Conservation (phyloP, 73 alveolate genomes). For the Tetrahymena malaccensis region DNA sequence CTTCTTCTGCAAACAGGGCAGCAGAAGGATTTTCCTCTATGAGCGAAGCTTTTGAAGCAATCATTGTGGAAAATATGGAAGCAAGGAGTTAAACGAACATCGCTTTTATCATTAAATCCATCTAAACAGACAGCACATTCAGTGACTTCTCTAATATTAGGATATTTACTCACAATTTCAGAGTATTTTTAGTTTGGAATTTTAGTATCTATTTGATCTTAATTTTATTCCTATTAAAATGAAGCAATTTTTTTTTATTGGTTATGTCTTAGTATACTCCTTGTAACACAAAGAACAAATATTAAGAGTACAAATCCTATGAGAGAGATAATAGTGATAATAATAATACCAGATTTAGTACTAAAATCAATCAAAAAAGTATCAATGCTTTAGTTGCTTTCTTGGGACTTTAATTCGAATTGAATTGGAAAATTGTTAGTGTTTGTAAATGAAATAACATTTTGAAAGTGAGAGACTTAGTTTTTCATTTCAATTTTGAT, state of each 20-base stretch:
- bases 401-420: not conserved
- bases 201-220: not conserved
- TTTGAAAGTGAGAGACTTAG: not conserved
- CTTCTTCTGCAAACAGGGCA: not conserved
- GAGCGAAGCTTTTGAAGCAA: not conserved
- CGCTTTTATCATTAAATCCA: not conserved
- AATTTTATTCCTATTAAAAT: not conserved
- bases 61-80: not conserved
- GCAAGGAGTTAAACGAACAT: not conserved
- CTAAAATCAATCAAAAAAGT: not conserved
- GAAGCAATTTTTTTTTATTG: not conserved
- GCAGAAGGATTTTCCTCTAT: not conserved
- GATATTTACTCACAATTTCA: not conserved
- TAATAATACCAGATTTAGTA: not conserved
- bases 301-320: not conserved
- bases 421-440: not conserved
- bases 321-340: not conserved
- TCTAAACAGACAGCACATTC: not conserved
- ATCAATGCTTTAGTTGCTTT: not conserved
- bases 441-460: not conserved
- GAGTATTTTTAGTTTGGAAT: not conserved
- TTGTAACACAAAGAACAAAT: not conserved
- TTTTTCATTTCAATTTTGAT: not conserved
- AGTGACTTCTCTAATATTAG: not conserved
- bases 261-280: not conserved